Evolutionary conservation across 2,329 filamentous ascomycete genomes (phyloP).

Genomic region (Stenocarpella maydis): DNA sequence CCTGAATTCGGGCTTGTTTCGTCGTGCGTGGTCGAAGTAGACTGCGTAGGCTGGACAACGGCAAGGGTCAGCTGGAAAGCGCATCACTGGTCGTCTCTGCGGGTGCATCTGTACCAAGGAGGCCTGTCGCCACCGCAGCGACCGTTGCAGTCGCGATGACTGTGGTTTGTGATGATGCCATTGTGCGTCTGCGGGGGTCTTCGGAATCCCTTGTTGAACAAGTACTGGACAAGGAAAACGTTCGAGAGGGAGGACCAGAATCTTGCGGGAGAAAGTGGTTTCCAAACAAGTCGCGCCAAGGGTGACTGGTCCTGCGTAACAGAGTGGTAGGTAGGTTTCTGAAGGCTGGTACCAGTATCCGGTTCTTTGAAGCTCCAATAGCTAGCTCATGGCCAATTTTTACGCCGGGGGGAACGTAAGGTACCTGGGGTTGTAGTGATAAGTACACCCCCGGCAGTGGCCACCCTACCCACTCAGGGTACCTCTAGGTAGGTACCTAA

Average conservation of each 20-base stretch:
- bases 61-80: constrained; percentile 28
- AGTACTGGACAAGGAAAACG: constrained; percentile 33
- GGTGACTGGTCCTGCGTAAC: background rate
- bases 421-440: constrained; percentile 5
- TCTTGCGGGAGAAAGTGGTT: background rate
- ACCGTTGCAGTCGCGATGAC: constrained; percentile 67
- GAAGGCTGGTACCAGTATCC: constrained; percentile 11
- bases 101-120: constrained; percentile 59
- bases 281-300: background rate
- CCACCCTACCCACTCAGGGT: background rate
- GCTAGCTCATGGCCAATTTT: constrained; percentile 26
- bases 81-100: background rate
- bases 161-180: constrained; percentile 67
- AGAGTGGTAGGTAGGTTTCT: background rate
- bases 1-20: constrained; percentile 71
- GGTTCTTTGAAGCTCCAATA: constrained; percentile 19
- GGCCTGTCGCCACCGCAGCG: constrained; percentile 66
- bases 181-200: constrained; percentile 53
- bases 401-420: constrained; percentile 25
- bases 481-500: background rate
- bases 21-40: constrained; percentile 75
- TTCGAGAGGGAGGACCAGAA: background rate
- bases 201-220: constrained; percentile 45
- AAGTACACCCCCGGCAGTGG: constrained; percentile 15
- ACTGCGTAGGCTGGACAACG: constrained; percentile 64